Base-by-base conservation (phyloP, 768 basidiomycete species). In the Collybiopsis luxurians region DNA sequence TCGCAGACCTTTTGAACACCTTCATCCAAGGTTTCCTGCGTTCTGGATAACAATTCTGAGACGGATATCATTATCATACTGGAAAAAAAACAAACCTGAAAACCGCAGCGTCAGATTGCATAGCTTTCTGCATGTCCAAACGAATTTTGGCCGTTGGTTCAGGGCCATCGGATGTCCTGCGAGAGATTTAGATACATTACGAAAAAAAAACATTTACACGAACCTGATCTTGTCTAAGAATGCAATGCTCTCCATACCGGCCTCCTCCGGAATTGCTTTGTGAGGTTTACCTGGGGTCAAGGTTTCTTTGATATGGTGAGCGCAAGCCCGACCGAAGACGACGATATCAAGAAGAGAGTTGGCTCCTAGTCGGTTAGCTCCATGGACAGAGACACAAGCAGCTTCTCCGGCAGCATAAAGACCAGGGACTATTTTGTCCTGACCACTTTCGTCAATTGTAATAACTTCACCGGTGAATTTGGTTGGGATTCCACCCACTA, bases 401-500 rank as follows among this genome's bases (percentile, higher is more conserved):
- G 96, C 97, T 75, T 99, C 97, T 64, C 97, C 97, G 59, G 97
- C 97, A 58, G 97, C 97, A 73, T 98, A 99, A 2, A 99, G 79
- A 63, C 97, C 97, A 53, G 95, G 95, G 28, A 99, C 97, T 57
- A 95, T 75, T 72, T 90, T 82, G 73, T 99, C 97, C 30, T 97
- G 89, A 65, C 96, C 97, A 54, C 90, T 78, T 74, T 87, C 79
- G 71, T 95, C 93, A 58, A 84, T 69, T 26, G 94, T 98, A 64
- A 99, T 70, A 63, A 92, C 97, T 73, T 99, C 97, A 63, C 97
- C 97, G 55, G 97, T 99, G 77, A 95, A 99, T 69, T 84, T 92
- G 54, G 97, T 98, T 55, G 97, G 97, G 72, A 99, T 98, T 79
- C 97, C 97, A 76, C 97, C 97, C 96, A 98, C 95, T 93, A 49